Percentiles rank a stretch among this genome's conserved stretches.
These are phyloP conservation scores for Capsicum rhomboideum DNA, from an alignment of 257 asterid genomes.

Conservation along the genomic window DNA sequence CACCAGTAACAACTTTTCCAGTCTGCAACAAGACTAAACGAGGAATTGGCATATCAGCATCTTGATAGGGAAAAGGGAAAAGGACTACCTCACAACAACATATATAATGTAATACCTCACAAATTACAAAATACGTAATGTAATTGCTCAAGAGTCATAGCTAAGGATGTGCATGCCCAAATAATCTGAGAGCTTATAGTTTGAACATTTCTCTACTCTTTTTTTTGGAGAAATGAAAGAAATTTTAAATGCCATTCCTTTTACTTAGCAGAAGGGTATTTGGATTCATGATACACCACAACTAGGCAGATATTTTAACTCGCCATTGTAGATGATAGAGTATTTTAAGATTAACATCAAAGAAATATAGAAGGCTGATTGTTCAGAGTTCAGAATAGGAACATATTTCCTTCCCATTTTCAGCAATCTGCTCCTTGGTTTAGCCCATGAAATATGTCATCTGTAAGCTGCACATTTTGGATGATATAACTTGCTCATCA, in stretches of 20 bases:
- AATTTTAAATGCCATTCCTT: background rate
- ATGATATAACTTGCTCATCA: background rate
- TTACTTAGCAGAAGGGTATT: background rate
- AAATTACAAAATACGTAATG: background rate
- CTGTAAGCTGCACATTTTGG: background rate
- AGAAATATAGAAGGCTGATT: background rate
- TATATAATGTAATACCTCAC: background rate
- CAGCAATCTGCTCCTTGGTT: background rate
- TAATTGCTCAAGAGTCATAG: background rate
- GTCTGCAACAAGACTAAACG: conserved; percentile 66
- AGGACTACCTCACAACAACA: background rate
- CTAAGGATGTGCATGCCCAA: background rate
- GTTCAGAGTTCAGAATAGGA: background rate
- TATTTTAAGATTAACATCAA: background rate
- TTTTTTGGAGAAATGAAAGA: background rate
- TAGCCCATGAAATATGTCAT: background rate
- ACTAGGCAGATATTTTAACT: background rate
- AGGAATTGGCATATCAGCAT: conserved; percentile 22
- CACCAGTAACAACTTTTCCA: conserved; percentile 68
- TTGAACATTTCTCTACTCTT: background rate
- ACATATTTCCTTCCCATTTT: background rate
- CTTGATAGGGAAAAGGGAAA: background rate
- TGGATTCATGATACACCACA: background rate
- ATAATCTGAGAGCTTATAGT: background rate
- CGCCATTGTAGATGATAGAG: background rate